Conservation (phyloP, 2,329 filamentous ascomycete species). For the Epichloe gansuensis region DNA sequence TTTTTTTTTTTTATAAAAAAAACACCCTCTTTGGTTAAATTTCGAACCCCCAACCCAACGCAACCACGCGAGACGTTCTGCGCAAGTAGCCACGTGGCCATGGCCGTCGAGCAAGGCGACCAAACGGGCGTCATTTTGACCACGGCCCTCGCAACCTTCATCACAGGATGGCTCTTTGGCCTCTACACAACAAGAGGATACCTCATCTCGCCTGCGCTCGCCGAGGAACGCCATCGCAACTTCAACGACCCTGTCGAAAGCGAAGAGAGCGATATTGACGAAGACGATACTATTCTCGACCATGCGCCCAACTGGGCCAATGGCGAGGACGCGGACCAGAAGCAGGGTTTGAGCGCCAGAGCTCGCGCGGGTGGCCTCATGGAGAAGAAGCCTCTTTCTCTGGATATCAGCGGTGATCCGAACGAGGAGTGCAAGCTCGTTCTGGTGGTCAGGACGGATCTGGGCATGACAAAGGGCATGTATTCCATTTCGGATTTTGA, state of each 20-base stretch:
- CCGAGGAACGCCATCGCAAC: slow-evolving; percentile 42
- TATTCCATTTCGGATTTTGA: slow-evolving; percentile 1
- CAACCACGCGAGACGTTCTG: too few relatives aligned
- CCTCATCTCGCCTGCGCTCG: slow-evolving; percentile 42
- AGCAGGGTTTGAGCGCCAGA: slow-evolving; percentile 34
- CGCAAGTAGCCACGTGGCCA: not conserved
- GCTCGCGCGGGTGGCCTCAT: slow-evolving; percentile 16
- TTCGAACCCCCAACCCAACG: too few relatives aligned
- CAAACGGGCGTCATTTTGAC: slow-evolving; percentile 51
- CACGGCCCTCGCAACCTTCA: slow-evolving; percentile 59
- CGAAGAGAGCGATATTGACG: slow-evolving; percentile 55
- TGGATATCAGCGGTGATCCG: slow-evolving; percentile 15
- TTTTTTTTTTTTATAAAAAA: too few relatives aligned
- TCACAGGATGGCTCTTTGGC: slow-evolving; percentile 71
- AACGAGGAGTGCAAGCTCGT: slow-evolving; percentile 89
- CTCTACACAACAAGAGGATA: slow-evolving; percentile 55
- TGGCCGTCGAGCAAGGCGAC: slow-evolving; percentile 12
- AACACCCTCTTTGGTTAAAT: too few relatives aligned
- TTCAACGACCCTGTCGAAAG: slow-evolving; percentile 50
- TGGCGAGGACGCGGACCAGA: slow-evolving; percentile 43
- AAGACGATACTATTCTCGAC: slow-evolving; percentile 44
- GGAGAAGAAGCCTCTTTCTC: slow-evolving; percentile 17
- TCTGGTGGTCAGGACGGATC: slow-evolving; percentile 79
- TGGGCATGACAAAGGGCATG: slow-evolving; percentile 94
- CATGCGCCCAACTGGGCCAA: slow-evolving; percentile 58